Percentiles rank a stretch among this genome's conserved stretches.
These are phyloP conservation scores for Lachnellula cervina DNA, from an alignment of 2,329 filamentous ascomycete species.

Conservation along the genomic window DNA sequence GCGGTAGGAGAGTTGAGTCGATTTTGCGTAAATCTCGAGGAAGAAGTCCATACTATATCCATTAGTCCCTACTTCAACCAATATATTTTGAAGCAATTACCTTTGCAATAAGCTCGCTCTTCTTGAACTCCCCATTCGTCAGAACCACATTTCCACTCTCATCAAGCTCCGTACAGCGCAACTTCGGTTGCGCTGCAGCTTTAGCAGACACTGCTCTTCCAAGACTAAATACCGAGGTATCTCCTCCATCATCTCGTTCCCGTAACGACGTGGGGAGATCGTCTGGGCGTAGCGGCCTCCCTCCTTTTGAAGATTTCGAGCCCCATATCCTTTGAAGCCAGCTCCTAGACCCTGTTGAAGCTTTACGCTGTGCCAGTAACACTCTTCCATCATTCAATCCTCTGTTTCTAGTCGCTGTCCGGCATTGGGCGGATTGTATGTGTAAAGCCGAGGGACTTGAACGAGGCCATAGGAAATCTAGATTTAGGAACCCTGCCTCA, in stretches of 20 bases:
- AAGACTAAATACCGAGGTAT: conserved; percentile 61
- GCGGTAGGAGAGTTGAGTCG: conserved; percentile 89
- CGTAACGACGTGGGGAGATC: conserved; percentile 51
- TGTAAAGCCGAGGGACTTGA: conserved; percentile 5
- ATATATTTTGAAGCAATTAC: conserved; percentile 40
- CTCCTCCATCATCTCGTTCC: conserved; percentile 51
- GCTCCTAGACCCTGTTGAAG: conserved; percentile 16
- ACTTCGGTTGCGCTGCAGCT: conserved; percentile 74
- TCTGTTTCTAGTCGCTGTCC: conserved; percentile 1
- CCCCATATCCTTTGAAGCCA: conserved; percentile 28
- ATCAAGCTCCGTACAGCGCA: conserved; percentile 93
- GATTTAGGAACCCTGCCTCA: conserved; percentile 23
- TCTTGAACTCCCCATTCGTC: conserved; percentile 94
- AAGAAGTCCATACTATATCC: conserved; percentile 72
- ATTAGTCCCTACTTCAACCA: conserved; percentile 17
- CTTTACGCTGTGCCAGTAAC: conserved; percentile 12
- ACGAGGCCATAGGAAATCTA: conserved; percentile 26
- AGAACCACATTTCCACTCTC: conserved; percentile 87
- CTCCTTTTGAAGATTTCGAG: conserved; percentile 13
- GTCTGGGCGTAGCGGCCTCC: conserved; percentile 45
- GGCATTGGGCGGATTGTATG: neutral
- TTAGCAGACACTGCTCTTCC: conserved; percentile 69
- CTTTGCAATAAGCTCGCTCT: conserved; percentile 94
- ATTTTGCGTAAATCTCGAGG: conserved; percentile 96
- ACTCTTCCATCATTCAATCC: neutral